Evolutionary conservation across 1,139 yeast genomes (phyloP).

Genomic region (Geotrichum siamense): DNA sequence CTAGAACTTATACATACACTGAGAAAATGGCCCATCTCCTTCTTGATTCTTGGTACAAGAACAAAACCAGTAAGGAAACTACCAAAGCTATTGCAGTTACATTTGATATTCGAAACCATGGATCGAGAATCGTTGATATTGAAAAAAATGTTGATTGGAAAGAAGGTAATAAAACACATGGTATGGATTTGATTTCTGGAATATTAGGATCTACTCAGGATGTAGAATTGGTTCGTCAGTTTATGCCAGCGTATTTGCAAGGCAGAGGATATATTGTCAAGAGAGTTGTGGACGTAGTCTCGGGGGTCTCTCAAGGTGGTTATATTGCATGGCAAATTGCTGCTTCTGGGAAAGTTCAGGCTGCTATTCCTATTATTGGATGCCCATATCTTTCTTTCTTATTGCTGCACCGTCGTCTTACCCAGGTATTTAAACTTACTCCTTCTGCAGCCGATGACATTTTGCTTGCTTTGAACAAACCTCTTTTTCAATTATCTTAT

Average conservation of each 20-base stretch:
- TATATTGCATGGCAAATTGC: slow-evolving; percentile 42
- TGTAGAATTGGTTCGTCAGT: slow-evolving; percentile 43
- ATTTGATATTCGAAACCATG: slow-evolving; percentile 59
- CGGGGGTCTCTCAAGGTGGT: slow-evolving; percentile 59
- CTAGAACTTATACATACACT: slow-evolving; percentile 21
- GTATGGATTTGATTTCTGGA: slow-evolving; percentile 45
- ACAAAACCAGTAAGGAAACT: neutral
- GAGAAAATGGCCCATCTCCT: slow-evolving; percentile 23
- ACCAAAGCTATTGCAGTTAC: slow-evolving; percentile 42
- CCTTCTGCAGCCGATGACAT: slow-evolving; percentile 9
- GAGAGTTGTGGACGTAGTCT: slow-evolving; percentile 36
- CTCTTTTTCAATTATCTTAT: slow-evolving; percentile 5
- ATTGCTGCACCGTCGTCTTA: slow-evolving; percentile 17
- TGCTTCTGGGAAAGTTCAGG: slow-evolving; percentile 11
- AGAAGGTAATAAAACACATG: slow-evolving; percentile 46
- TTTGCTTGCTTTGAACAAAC: neutral
- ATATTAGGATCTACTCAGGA: slow-evolving; percentile 50
- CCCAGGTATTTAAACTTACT: slow-evolving; percentile 7
- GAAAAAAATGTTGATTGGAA: slow-evolving; percentile 42
- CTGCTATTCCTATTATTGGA: slow-evolving; percentile 17
- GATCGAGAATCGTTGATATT: slow-evolving; percentile 40
- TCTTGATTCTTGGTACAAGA: slow-evolving; percentile 16
- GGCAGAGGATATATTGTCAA: neutral
- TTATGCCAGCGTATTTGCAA: slow-evolving; percentile 41
- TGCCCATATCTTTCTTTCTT: slow-evolving; percentile 15